Evolutionary conservation across 1,139 yeast species (phyloP).

Genomic region (Barnettozyma hawaiiensis): DNA sequence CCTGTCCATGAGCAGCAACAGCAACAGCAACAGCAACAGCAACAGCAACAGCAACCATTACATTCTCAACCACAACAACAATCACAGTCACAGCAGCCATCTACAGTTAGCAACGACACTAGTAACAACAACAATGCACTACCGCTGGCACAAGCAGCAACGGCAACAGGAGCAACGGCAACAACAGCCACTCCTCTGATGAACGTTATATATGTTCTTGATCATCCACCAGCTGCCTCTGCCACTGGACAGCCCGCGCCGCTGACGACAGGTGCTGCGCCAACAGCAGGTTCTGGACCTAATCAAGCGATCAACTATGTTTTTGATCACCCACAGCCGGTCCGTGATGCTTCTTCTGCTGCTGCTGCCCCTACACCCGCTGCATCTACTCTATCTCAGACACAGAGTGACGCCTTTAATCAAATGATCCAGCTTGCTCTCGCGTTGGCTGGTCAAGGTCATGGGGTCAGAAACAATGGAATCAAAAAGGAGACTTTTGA

Average conservation of each 20-base stretch:
- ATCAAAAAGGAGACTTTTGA: conserved; percentile 48
- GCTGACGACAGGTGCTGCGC: neutral
- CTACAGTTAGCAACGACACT: neutral
- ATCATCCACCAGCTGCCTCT: neutral
- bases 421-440: conserved; percentile 58
- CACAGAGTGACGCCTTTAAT: neutral
- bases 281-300: neutral
- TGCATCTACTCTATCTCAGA: neutral
- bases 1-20: neutral
- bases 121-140: neutral
- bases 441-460: conserved; percentile 60
- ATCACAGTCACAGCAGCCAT: neutral
- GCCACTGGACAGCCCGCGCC: conserved; percentile 3
- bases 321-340: neutral
- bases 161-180: too few relatives aligned
- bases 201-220: conserved; percentile 1
- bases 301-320: neutral
- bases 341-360: neutral
- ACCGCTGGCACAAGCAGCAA: neutral
- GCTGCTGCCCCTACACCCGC: neutral
- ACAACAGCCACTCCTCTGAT: neutral
- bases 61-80: neutral
- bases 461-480: conserved; percentile 45
- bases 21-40: neutral
- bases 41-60: neutral